Percentiles rank a stretch among this genome's conserved stretches.
Evolutionary conservation across 768 basidiomycete genomes (phyloP).

Genomic region (Lanmaoa pseudosensibilis): DNA sequence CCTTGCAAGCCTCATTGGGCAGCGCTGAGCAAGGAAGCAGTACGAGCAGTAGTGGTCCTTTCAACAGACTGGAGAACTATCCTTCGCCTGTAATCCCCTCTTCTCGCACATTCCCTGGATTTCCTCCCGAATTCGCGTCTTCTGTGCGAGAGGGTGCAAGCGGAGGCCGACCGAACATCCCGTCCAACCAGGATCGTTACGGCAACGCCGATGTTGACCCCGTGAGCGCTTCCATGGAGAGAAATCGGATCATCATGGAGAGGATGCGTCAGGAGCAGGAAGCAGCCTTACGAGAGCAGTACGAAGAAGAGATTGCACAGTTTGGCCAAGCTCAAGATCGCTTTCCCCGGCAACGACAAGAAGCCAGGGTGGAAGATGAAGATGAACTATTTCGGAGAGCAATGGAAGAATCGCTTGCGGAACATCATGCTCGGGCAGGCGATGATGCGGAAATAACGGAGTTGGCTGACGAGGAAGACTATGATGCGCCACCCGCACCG

Average conservation of each 20-base stretch:
- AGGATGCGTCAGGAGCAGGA: slow-evolving; percentile 68
- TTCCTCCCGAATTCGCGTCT: slow-evolving; percentile 11
- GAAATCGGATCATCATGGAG: slow-evolving; percentile 58
- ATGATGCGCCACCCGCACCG: slow-evolving; percentile 1
- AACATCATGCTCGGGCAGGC: slow-evolving; percentile 15
- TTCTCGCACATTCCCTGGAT: slow-evolving; percentile 29
- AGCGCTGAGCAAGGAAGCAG: slow-evolving; percentile 11
- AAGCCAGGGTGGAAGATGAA: slow-evolving; percentile 41
- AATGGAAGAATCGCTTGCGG: slow-evolving; percentile 30
- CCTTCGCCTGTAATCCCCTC: slow-evolving; percentile 27
- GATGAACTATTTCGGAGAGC: slow-evolving; percentile 56
- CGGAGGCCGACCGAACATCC: slow-evolving; percentile 18
- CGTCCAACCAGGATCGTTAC: slow-evolving; percentile 33
- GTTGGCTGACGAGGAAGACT: slow-evolving; percentile 28
- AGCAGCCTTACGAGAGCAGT: slow-evolving; percentile 59
- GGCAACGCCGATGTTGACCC: slow-evolving; percentile 46
- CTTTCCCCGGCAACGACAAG: slow-evolving; percentile 2
- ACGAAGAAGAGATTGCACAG: slow-evolving; percentile 41
- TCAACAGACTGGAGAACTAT: slow-evolving; percentile 16
- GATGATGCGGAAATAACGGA: slow-evolving; percentile 23
- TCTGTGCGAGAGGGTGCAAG: slow-evolving; percentile 17
- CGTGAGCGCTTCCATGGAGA: slow-evolving; percentile 65
- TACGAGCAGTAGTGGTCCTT: slow-evolving; percentile 6
- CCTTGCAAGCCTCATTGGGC: slow-evolving; percentile 77
- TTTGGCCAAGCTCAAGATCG: slow-evolving; percentile 20